Conservation (phyloP, 78 protist genomes). For the Emiliania huxleyi region DNA sequence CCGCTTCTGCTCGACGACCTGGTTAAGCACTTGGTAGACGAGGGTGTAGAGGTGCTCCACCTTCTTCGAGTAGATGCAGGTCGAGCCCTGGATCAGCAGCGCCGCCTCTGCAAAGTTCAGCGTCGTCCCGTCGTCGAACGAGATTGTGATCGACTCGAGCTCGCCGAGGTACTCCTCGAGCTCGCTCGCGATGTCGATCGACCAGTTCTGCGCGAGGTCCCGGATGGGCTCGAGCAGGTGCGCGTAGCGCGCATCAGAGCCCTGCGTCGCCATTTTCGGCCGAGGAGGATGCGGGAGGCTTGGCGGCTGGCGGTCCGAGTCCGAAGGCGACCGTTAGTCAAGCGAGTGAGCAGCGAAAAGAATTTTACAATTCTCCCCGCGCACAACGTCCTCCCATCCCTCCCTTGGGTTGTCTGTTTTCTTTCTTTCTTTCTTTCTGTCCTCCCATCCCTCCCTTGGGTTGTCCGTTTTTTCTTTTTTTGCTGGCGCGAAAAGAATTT, state of each 20-base stretch:
- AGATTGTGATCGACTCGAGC: conserved; percentile 56
- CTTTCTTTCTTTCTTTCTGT: too few relatives aligned
- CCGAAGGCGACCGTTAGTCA: too few relatives aligned
- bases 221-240: conserved; percentile 35
- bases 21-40: conserved; percentile 70
- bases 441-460: too few relatives aligned
- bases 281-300: too few relatives aligned
- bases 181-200: conserved; percentile 81
- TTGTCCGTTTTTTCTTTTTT: too few relatives aligned
- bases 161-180: conserved; percentile 79
- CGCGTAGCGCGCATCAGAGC: background rate
- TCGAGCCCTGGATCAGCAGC: conserved; percentile 86
- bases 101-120: conserved; percentile 93
- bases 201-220: conserved; percentile 86
- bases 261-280: background rate
- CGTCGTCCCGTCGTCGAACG: conserved; percentile 62
- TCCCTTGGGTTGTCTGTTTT: too few relatives aligned
- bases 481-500: too few relatives aligned
- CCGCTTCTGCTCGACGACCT: conserved; percentile 47
- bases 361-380: too few relatives aligned
- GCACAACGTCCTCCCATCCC: too few relatives aligned
- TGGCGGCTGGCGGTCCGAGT: too few relatives aligned
- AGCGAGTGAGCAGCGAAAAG: too few relatives aligned
- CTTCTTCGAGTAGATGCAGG: conserved; percentile 82
- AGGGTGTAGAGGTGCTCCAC: conserved; percentile 82